These are phyloP conservation scores for Microdochium bolleyi DNA, from an alignment of 2,329 filamentous ascomycete species.

Conservation along the genomic window DNA sequence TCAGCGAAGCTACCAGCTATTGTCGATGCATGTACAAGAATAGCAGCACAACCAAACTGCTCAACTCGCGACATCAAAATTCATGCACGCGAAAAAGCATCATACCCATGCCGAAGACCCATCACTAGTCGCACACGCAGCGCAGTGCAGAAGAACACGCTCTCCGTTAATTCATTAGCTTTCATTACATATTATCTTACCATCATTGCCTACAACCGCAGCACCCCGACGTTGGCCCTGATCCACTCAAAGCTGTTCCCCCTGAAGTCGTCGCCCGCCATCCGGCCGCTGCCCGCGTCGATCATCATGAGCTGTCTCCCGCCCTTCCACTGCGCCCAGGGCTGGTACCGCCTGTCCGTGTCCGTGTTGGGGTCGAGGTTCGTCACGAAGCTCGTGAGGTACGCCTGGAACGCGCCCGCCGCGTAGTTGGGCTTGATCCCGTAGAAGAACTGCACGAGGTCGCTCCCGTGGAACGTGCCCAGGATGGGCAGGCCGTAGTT, in stretches of 20 bases:
- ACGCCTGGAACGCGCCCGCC: constrained; percentile 50
- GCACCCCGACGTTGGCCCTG: background rate
- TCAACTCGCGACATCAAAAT: too few relatives aligned
- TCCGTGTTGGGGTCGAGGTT: background rate
- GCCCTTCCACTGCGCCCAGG: background rate
- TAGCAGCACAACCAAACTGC: too few relatives aligned
- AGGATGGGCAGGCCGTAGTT: constrained; percentile 50
- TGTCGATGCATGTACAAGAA: too few relatives aligned
- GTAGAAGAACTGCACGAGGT: constrained; percentile 47
- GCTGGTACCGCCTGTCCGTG: background rate
- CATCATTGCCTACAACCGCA: background rate
- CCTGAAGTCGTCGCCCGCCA: background rate
- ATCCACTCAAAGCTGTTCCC: background rate
- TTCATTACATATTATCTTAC: too few relatives aligned
- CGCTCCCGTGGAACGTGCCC: constrained; percentile 55
- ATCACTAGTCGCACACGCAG: too few relatives aligned
- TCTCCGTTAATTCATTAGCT: too few relatives aligned
- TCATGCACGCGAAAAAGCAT: too few relatives aligned
- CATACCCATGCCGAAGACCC: too few relatives aligned
- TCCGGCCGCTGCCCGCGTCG: background rate
- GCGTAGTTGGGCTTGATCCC: constrained; percentile 22
- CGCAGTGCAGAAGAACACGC: too few relatives aligned
- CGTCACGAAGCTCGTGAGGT: constrained; percentile 43
- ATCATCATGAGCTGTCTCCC: background rate
- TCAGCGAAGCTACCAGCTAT: too few relatives aligned